phyloP scores from a whole-genome alignment of 2,329 filamentous ascomycete genomes.

The Venturia pyrina region DNA sequence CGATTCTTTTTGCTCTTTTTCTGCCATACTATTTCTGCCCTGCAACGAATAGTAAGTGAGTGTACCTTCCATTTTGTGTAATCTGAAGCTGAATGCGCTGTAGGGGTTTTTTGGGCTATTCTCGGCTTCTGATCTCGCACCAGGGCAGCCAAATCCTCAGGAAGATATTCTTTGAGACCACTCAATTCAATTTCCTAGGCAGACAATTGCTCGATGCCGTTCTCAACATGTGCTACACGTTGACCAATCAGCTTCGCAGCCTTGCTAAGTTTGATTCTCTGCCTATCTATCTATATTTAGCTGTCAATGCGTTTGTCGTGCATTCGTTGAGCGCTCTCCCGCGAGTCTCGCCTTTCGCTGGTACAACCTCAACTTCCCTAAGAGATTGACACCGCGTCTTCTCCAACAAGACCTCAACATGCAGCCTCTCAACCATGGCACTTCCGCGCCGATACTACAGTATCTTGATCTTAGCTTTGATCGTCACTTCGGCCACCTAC shows the following conservation, averaged over 20 bases:
- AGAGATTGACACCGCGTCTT: neutral
- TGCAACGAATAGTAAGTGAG: neutral
- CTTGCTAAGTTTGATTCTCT: neutral
- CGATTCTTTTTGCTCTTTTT: neutral
- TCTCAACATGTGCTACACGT: neutral
- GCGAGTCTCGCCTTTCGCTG: neutral
- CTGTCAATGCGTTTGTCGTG: neutral
- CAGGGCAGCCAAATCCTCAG: neutral
- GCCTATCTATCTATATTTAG: neutral
- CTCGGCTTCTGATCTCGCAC: neutral
- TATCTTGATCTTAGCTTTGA: neutral
- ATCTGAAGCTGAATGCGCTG: neutral
- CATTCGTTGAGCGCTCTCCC: neutral
- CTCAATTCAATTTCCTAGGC: no score
- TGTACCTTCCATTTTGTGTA: neutral
- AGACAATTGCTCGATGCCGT: neutral
- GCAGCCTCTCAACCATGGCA: neutral
- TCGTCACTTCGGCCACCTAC: neutral
- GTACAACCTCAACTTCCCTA: neutral
- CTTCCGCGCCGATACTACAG: slow-evolving; percentile 8
- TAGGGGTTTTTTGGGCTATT: neutral
- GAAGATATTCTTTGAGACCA: neutral
- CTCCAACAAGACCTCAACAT: neutral
- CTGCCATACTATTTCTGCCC: neutral
- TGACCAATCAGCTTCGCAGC: neutral